A percentile compares a stretch with the other conserved stretches of the same genome.
These are phyloP conservation scores for Musa schizocarpa DNA, from an alignment of 176 grass and related monocot species.

Conservation along the genomic window DNA sequence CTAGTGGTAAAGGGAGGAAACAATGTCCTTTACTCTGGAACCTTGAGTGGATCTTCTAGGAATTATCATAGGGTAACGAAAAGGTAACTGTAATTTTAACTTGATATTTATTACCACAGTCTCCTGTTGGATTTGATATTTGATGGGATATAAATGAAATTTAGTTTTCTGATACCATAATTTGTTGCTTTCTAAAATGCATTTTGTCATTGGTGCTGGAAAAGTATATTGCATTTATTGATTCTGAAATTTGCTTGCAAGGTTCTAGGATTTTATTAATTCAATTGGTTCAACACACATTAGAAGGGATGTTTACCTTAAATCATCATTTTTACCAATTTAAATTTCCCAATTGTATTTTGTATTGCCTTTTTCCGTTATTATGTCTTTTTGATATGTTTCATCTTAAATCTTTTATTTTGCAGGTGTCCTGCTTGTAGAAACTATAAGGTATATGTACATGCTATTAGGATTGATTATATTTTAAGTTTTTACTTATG, in stretches of 20 bases:
- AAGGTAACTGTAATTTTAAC: neutral
- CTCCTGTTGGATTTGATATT: neutral
- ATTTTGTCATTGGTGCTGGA: neutral
- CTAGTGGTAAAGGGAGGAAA: no score
- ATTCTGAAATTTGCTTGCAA: neutral
- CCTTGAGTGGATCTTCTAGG: neutral
- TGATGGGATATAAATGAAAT: neutral
- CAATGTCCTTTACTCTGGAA: neutral
- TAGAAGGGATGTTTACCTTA: neutral
- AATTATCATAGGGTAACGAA: neutral
- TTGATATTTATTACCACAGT: neutral
- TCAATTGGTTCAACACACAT: neutral
- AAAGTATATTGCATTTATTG: neutral
- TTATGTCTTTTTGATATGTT: conserved; percentile 14
- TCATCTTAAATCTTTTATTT: conserved; percentile 16
- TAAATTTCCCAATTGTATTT: neutral
- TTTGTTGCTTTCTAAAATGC: neutral
- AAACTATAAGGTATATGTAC: conserved; percentile 83
- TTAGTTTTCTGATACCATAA: neutral
- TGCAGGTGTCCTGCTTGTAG: conserved; percentile 95
- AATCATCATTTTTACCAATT: neutral
- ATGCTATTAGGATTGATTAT: neutral
- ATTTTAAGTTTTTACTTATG: neutral
- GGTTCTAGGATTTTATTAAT: neutral
- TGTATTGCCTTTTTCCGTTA: neutral